These are phyloP conservation scores for Metarhizium album DNA, from an alignment of 2,329 filamentous ascomycete species.

Conservation along the genomic window DNA sequence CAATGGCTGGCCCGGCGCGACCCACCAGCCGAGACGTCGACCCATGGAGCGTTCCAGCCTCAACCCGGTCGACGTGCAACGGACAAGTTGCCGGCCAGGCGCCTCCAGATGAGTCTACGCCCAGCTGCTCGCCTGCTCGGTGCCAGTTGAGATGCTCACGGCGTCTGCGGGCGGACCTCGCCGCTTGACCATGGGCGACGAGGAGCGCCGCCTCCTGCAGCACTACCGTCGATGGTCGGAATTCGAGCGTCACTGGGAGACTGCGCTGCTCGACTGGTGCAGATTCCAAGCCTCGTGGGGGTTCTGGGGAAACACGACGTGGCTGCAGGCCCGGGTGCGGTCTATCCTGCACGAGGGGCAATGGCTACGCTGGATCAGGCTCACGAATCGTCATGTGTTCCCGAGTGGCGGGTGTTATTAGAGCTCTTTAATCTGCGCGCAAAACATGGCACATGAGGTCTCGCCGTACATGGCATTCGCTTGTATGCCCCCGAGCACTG, in stretches of 20 bases:
- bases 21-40: too few species aligned
- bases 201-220: slow-evolving; percentile 40
- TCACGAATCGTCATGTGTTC: too few species aligned
- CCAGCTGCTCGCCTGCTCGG: slow-evolving; percentile 56
- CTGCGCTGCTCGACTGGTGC: slow-evolving; percentile 57
- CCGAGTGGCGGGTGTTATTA: too few species aligned
- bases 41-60: too few species aligned
- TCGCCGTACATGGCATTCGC: too few species aligned
- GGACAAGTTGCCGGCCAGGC: too few species aligned
- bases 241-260: slow-evolving; percentile 53
- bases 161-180: slow-evolving; percentile 18
- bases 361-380: slow-evolving; percentile 36
- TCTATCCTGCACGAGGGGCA: slow-evolving; percentile 32
- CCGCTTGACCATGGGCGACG: slow-evolving; percentile 35
- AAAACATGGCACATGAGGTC: too few species aligned
- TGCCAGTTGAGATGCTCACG: slow-evolving; percentile 43
- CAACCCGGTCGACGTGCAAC: too few species aligned
- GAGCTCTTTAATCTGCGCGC: too few species aligned
- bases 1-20: too few species aligned
- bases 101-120: too few species aligned
- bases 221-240: slow-evolving; percentile 40
- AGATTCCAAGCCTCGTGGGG: slow-evolving; percentile 51
- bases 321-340: slow-evolving; percentile 44
- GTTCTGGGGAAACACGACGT: slow-evolving; percentile 49
- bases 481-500: too few species aligned